phyloP scores from a whole-genome alignment of 805 yeast species.

The Suhomyces pyralidae region DNA sequence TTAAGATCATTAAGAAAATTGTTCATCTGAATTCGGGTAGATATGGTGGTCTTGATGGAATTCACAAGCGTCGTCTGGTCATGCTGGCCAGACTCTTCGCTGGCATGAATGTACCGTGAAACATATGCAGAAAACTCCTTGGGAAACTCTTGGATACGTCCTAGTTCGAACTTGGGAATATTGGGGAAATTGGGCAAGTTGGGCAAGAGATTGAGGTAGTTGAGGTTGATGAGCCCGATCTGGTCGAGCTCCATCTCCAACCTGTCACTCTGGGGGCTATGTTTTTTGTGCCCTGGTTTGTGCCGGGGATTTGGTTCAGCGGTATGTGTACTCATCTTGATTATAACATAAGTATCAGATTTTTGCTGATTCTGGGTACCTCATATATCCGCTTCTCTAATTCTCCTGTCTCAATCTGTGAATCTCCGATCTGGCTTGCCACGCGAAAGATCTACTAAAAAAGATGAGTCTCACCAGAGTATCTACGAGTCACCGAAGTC shows the following conservation, averaged over 20 bases:
- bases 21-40: slow-evolving; percentile 42
- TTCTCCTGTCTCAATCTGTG: background rate
- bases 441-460: background rate
- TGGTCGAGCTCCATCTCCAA: slow-evolving; percentile 48
- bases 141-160: slow-evolving; percentile 22
- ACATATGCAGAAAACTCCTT: slow-evolving; percentile 31
- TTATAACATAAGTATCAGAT: background rate
- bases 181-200: slow-evolving; percentile 23
- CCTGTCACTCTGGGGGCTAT: slow-evolving; percentile 11
- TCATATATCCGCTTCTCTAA: background rate
- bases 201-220: slow-evolving; percentile 20
- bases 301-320: no score
- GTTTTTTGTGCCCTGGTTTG: no score
- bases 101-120: slow-evolving; percentile 21
- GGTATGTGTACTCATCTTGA: no score
- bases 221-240: slow-evolving; percentile 46
- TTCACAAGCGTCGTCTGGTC: slow-evolving; percentile 22
- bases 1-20: slow-evolving; percentile 39
- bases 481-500: no score
- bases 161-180: slow-evolving; percentile 22
- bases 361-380: background rate
- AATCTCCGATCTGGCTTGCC: background rate
- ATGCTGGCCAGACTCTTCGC: slow-evolving; percentile 6
- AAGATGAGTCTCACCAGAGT: no score
- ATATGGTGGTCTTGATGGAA: slow-evolving; percentile 37